phyloP scores from a whole-genome alignment of 1,284 basidiomycete genomes.

The Austroboletus niveus region DNA sequence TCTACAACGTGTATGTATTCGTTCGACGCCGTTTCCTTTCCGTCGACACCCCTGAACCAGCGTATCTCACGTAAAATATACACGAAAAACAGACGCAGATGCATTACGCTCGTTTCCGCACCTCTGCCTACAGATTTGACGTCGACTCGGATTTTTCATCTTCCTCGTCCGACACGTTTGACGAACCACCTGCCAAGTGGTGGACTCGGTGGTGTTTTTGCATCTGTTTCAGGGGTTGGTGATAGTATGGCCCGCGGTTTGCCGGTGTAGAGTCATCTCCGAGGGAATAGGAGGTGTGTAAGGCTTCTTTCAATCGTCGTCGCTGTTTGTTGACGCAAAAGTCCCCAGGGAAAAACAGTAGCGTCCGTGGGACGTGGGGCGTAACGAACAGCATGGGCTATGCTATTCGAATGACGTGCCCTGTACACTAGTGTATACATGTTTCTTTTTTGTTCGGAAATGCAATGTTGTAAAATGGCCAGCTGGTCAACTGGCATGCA shows the following conservation, averaged over 20 bases:
- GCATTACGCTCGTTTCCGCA: conserved; percentile 3
- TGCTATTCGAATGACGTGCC: background rate
- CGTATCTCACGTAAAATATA: background rate
- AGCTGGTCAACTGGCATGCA: background rate
- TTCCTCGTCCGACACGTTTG: conserved; percentile 25
- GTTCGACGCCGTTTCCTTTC: background rate
- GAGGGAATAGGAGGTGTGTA: conserved; percentile 16
- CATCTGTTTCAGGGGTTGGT: conserved; percentile 29
- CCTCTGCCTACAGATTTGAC: conserved; percentile 21
- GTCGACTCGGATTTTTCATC: conserved; percentile 28
- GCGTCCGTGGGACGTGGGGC: background rate
- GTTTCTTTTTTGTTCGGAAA: background rate
- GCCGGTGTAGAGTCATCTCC: conserved; percentile 12
- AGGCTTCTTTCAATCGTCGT: background rate
- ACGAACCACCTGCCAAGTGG: conserved; percentile 24
- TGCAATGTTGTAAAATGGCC: background rate
- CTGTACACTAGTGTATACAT: background rate
- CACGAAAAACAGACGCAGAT: conserved; percentile 6
- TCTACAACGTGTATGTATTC: conserved; percentile 13
- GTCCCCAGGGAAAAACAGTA: background rate
- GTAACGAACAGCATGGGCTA: background rate
- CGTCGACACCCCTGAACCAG: background rate
- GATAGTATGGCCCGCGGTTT: conserved; percentile 1
- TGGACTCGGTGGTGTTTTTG: conserved; percentile 18
- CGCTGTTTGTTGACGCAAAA: too few species aligned